Conservation (phyloP, 2,329 filamentous ascomycete species). For the Pseudovirgaria hyperparasitica region DNA sequence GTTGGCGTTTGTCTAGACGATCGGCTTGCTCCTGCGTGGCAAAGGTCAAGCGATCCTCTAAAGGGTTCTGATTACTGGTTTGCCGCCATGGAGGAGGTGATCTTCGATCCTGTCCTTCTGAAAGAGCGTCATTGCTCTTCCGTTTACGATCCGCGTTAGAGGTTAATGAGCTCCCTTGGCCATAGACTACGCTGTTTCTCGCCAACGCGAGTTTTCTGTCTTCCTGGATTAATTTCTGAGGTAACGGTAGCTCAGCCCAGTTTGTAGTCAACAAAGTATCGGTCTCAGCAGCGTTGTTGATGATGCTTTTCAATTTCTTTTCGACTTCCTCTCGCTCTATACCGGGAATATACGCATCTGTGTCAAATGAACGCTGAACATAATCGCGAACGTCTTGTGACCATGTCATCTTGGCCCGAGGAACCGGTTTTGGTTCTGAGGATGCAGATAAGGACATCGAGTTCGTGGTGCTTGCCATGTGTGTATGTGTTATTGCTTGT, state of each 20-base stretch:
- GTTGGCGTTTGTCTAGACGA: slow-evolving; percentile 32
- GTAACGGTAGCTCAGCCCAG: slow-evolving; percentile 74
- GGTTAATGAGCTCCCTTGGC: slow-evolving; percentile 17
- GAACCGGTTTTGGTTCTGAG: slow-evolving; percentile 23
- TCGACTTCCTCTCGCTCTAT: slow-evolving; percentile 57
- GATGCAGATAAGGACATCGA: no score
- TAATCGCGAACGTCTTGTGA: slow-evolving; percentile 72
- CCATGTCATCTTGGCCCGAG: slow-evolving; percentile 58
- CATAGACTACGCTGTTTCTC: slow-evolving; percentile 8
- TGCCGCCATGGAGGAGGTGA: slow-evolving; percentile 58
- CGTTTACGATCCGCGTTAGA: slow-evolving; percentile 73
- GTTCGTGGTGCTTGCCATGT: no score
- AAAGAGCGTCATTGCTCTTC: slow-evolving; percentile 39
- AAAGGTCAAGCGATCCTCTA: slow-evolving; percentile 68
- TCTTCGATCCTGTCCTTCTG: slow-evolving; percentile 38
- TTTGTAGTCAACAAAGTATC: slow-evolving; percentile 60
- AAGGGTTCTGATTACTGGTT: slow-evolving; percentile 47
- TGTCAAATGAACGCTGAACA: slow-evolving; percentile 78
- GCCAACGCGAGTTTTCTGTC: slow-evolving; percentile 32
- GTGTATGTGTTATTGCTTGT: no score
- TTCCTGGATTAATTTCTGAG: slow-evolving; percentile 67
- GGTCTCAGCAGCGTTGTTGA: slow-evolving; percentile 66
- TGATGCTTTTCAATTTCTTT: slow-evolving; percentile 70
- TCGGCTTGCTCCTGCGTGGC: slow-evolving; percentile 31
- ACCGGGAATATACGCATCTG: slow-evolving; percentile 42